Percentiles rank a stretch among this genome's conserved stretches.
phyloP scores from a whole-genome alignment of 2,329 filamentous ascomycete species.

The Hortaea werneckii region DNA sequence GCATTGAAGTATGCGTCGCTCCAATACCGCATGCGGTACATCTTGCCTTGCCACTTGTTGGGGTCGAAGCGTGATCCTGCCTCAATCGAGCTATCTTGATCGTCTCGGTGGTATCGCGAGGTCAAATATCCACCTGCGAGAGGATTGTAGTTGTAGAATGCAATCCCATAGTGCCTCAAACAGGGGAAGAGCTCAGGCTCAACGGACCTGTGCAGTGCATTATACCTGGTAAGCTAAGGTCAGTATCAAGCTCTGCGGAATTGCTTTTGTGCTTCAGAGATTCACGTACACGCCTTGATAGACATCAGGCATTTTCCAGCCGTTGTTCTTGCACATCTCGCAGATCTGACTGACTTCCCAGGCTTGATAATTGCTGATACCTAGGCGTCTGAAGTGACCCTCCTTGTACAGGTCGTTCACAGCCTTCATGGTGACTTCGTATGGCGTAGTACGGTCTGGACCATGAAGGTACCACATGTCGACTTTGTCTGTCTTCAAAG shows the following conservation, averaged over 20 bases:
- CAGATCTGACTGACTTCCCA: conserved; percentile 41
- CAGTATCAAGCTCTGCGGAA: not conserved
- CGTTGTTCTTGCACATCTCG: conserved; percentile 33
- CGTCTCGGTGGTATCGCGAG: conserved; percentile 27
- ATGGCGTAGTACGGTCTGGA: conserved; percentile 38
- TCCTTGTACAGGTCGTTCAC: conserved; percentile 38
- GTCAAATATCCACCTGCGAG: conserved; percentile 40
- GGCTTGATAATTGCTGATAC: conserved; percentile 37
- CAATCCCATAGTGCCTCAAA: conserved; percentile 33
- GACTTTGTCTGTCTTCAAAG: conserved; percentile 31
- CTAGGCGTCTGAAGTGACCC: conserved; percentile 37
- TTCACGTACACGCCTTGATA: conserved; percentile 33
- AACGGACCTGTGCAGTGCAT: conserved; percentile 28
- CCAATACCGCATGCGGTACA: conserved; percentile 31
- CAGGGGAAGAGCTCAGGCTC: conserved; percentile 35
- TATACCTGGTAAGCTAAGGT: conserved; percentile 18
- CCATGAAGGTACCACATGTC: conserved; percentile 44
- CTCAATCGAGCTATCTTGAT: conserved; percentile 24
- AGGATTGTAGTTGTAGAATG: conserved; percentile 33
- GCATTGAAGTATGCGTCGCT: conserved; percentile 35
- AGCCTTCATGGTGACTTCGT: conserved; percentile 37
- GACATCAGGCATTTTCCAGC: conserved; percentile 34
- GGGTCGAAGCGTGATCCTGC: conserved; percentile 31
- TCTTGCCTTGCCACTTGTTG: conserved; percentile 29
- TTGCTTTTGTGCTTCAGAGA: not conserved